A percentile compares a stretch with the other conserved stretches of the same genome.
phyloP scores from a whole-genome alignment of 176 grass and related monocot genomes.

The Aechmea fasciata region DNA sequence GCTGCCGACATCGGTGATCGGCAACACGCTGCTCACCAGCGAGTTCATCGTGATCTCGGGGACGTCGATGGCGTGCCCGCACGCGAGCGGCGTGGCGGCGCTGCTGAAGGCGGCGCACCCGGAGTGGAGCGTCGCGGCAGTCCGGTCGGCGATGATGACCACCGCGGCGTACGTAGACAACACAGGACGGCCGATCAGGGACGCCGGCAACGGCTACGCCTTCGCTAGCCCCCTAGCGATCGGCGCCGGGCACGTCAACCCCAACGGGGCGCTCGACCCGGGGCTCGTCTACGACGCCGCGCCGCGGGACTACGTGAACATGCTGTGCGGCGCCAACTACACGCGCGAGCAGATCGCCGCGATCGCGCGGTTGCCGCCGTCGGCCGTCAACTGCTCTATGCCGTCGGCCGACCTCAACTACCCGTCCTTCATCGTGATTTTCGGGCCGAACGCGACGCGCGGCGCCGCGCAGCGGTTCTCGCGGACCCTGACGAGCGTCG shows the following conservation, averaged over 20 bases:
- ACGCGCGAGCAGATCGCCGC: conserved; percentile 15
- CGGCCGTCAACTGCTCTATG: conserved; percentile 31
- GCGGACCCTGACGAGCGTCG: conserved; percentile 37
- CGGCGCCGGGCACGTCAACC: conserved; percentile 59
- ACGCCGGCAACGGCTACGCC: neutral
- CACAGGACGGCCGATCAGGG: conserved; percentile 1
- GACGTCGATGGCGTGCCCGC: conserved; percentile 77
- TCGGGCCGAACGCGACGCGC: conserved; percentile 4
- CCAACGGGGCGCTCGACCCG: conserved; percentile 32
- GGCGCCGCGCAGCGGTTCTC: conserved; percentile 19
- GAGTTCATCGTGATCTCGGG: conserved; percentile 48
- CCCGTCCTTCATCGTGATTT: conserved; percentile 33
- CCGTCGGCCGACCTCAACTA: conserved; percentile 45
- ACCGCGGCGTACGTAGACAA: conserved; percentile 23
- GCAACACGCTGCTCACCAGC: conserved; percentile 26
- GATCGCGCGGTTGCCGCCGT: neutral
- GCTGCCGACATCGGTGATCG: conserved; percentile 6
- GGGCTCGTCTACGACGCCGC: conserved; percentile 43
- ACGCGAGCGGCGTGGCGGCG: conserved; percentile 41
- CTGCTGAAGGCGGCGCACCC: conserved; percentile 47
- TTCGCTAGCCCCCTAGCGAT: conserved; percentile 22
- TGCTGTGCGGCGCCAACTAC: conserved; percentile 40
- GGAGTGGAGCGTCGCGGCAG: conserved; percentile 51
- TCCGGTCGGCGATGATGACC: conserved; percentile 68
- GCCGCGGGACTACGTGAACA: conserved; percentile 26